Evolutionary conservation across 305 asterid species (phyloP), one percentile per base, ranked within the genome.

Genomic region (Fraxinus xanthoxyloides): DNA sequence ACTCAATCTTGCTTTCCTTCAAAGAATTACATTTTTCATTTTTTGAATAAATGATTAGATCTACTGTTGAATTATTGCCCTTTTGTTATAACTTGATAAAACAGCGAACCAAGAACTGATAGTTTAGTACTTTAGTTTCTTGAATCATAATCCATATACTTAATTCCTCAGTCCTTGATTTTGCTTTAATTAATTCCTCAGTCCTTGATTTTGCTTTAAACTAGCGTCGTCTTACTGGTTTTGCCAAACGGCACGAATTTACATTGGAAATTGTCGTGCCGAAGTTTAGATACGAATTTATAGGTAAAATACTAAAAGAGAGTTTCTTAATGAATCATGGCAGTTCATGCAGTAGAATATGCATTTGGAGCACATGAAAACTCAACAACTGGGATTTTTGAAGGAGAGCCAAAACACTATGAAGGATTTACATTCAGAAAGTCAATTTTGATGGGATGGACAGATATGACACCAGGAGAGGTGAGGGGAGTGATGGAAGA

Each of bases 301-400:
- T 54, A 54, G 65, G 65, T n/a, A 54, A 54, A 54, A 54, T 54
- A 54, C 65, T 5, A n/a, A n/a, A n/a, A 54, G 65, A 54, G 10
- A 54, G 10, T 17, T 17, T 70, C 21, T 15, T 13, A 70, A 31
- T 19, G 81, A 35, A 67, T 61, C 36, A 34, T 65, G 79, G 77
- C 90, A 92, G 97, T 93, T 83, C 94, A 92, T 46, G 94, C 93
- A 28, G 89, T 92, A 32, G 97, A 93, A 86, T 93, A 87, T 81
- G 97, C 95, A 75, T 93, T 89, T 46, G 95, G 98, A 75, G 94
- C 94, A 7, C 97, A 93, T n/a, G 97, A 92, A 75, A 80, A 85
- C 59, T 83, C 95, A 13, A 88, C 91, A 1, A 92, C 93, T 0
- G 98, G 98, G 73, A 93, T 93, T 26, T 93, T 92, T 32, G 94